phyloP scores from a whole-genome alignment of 2,329 filamentous ascomycete genomes.

The Sclerotinia glacialis region DNA sequence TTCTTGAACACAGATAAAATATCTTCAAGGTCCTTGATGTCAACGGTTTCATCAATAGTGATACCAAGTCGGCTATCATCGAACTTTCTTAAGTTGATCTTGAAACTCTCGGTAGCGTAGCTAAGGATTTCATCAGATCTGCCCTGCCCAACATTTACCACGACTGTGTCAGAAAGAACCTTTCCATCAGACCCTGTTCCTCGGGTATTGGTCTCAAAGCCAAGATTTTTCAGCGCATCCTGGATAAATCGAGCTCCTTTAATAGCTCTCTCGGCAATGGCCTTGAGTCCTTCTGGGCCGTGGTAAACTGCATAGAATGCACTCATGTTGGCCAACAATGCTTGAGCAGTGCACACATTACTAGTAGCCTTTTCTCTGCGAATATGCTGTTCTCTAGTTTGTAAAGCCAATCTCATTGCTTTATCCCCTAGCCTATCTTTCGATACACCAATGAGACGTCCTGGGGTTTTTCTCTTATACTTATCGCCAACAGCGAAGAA shows the following conservation, averaged over 20 bases:
- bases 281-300: slow-evolving; percentile 76
- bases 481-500: slow-evolving; percentile 93
- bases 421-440: slow-evolving; percentile 82
- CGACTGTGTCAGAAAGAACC: slow-evolving; percentile 76
- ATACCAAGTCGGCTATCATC: slow-evolving; percentile 63
- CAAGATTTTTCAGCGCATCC: slow-evolving; percentile 58
- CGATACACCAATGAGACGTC: slow-evolving; percentile 83
- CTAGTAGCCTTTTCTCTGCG: slow-evolving; percentile 94
- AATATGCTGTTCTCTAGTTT: slow-evolving; percentile 95
- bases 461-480: slow-evolving; percentile 92
- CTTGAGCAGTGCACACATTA: slow-evolving; percentile 96
- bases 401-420: slow-evolving; percentile 79
- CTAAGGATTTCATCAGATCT: slow-evolving; percentile 52
- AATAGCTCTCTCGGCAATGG: slow-evolving; percentile 76
- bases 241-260: slow-evolving; percentile 69
- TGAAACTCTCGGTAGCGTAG: slow-evolving; percentile 49
- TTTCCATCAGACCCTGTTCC: slow-evolving; percentile 55
- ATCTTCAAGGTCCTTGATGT: slow-evolving; percentile 53
- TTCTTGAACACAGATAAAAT: slow-evolving; percentile 56
- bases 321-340: slow-evolving; percentile 90
- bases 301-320: slow-evolving; percentile 95
- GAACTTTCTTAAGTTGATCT: slow-evolving; percentile 62
- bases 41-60: slow-evolving; percentile 74
- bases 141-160: slow-evolving; percentile 56
- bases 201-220: slow-evolving; percentile 60